Evolutionary conservation across 2,329 filamentous ascomycete genomes (phyloP), one percentile per base, ranked within the genome.

Genomic region (Coniella vitis): DNA sequence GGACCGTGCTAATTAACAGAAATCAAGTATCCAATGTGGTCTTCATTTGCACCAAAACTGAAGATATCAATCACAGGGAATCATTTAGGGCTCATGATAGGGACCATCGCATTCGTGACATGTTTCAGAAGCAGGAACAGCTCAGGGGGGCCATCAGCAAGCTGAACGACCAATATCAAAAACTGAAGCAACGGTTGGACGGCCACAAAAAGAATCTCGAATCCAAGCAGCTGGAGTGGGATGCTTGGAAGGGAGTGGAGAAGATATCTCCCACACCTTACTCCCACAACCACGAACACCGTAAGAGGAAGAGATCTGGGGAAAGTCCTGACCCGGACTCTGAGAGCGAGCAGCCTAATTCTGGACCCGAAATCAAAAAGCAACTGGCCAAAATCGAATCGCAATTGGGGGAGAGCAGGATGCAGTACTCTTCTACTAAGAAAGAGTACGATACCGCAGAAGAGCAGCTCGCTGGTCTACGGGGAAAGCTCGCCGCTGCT

Each of bases 11-110:
- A 41, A 41, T 41, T 2, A 9, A 10, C 7, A 16, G 22, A 17
- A 3, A 21, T 29, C 7, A 7, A 41, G 38, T 41, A n/a, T 70
- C 65, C 7, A 69, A 65, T 3, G 67, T 83, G 3, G 80, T 76
- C 0, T 84, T 84, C 52, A 76, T 84, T 10, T 83, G 79, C 58
- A 75, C 71, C n/a, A 84, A 81, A 56, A 77, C 76, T 0, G 81
- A 84, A 56, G 76, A 83, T 36, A 78, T 84, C 25, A 21, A 46
- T n/a, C 12, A 44, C 14, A 14, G n/a, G 3, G 47, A 53, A 3
- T 19, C 40, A 2, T 7, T 25, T 1, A 38, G 40, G 9, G 4
- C 47, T 1, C 47, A 49, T 16, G 50, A 52, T 19, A 14, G 22
- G 7, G 43, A 52, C 21, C 38, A 42, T 4, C 43, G 36, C 4